phyloP scores from a whole-genome alignment of 495 filamentous ascomycete genomes.

The Neurospora hispaniola region DNA sequence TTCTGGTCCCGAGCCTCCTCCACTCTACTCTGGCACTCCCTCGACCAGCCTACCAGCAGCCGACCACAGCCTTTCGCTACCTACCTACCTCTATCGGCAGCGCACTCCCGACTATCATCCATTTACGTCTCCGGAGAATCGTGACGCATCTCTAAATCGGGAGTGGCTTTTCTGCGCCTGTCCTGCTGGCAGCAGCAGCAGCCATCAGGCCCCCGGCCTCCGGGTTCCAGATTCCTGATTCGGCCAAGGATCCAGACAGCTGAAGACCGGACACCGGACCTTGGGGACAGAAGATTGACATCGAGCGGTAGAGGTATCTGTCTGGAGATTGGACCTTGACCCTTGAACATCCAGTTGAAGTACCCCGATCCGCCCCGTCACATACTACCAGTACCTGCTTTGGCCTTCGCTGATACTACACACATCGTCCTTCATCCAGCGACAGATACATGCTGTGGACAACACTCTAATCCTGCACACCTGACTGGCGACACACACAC shows the following conservation, averaged over 20 bases:
- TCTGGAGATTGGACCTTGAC: not conserved
- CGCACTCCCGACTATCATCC: not conserved
- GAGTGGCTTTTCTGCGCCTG: not conserved
- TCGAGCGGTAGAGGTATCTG: not conserved
- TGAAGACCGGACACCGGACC: not conserved
- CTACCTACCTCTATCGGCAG: not conserved
- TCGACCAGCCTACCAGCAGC: not conserved
- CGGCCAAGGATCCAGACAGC: not conserved
- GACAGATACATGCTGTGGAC: not conserved
- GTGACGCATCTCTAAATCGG: not conserved
- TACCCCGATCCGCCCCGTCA: not conserved
- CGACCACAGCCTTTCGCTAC: not conserved
- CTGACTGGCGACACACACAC: not conserved
- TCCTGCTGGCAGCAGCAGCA: not conserved
- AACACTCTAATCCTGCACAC: not conserved
- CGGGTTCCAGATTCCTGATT: not conserved
- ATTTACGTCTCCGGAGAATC: not conserved
- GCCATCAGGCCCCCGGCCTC: not conserved
- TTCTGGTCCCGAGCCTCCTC: not conserved
- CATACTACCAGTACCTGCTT: not conserved
- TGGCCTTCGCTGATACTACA: not conserved
- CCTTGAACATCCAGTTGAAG: not conserved
- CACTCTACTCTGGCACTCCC: not conserved
- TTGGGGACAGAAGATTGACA: not conserved
- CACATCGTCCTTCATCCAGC: not conserved